Percentiles rank a stretch among this genome's conserved stretches.
phyloP scores from a whole-genome alignment of 2,329 filamentous ascomycete genomes.

The Thermothelomyces thermophilus region DNA sequence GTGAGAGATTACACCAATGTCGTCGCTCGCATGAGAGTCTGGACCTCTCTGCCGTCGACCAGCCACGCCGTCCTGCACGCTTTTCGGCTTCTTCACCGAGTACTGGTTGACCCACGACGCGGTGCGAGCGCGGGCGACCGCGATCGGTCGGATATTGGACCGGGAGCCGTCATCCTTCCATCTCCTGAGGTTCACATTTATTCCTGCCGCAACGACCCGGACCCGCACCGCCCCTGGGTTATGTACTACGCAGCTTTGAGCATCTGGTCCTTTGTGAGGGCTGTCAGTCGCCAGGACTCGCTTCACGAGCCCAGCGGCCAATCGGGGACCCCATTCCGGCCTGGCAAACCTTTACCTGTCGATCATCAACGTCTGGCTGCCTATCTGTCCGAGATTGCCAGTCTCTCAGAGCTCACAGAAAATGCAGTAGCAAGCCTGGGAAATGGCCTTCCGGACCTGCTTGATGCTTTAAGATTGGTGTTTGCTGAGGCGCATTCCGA shows the following conservation, averaged over 20 bases:
- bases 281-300: conserved; percentile 55
- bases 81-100: conserved; percentile 70
- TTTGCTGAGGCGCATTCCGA: conserved; percentile 51
- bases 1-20: conserved; percentile 67
- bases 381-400: conserved; percentile 56
- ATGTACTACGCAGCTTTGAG: conserved; percentile 80
- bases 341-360: conserved; percentile 18
- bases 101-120: conserved; percentile 53
- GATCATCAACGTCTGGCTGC: conserved; percentile 33
- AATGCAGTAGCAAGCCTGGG: conserved; percentile 62
- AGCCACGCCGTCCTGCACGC: conserved; percentile 81
- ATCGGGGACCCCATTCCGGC: conserved; percentile 49
- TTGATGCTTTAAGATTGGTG: conserved; percentile 39
- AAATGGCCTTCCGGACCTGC: conserved; percentile 40
- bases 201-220: conserved; percentile 67
- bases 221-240: conserved; percentile 84
- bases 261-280: conserved; percentile 83
- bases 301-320: conserved; percentile 43
- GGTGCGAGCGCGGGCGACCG: conserved; percentile 18
- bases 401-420: conserved; percentile 63
- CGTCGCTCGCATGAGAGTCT: conserved; percentile 67
- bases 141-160: conserved; percentile 19
- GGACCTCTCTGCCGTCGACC: conserved; percentile 69
- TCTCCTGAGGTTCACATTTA: conserved; percentile 47
- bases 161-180: conserved; percentile 26